Percentiles rank a stretch among this genome's conserved stretches.
Conservation (phyloP, 2,329 filamentous ascomycete species). For the Diaporthe sp. region DNA sequence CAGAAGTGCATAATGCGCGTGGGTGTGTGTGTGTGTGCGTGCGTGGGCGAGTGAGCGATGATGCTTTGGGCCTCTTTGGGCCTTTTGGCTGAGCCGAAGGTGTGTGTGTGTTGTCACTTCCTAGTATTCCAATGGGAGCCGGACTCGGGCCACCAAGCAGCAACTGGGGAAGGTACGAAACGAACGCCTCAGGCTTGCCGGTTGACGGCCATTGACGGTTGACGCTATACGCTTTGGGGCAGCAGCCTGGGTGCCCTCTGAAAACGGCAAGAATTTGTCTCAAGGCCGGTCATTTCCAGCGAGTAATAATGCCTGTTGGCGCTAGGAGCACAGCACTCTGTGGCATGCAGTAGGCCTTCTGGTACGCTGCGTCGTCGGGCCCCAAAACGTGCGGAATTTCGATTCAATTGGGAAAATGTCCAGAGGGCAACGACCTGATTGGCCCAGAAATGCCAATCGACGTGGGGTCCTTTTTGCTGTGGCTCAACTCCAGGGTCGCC, state of each 20-base stretch:
- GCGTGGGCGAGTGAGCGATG: constrained; percentile 51
- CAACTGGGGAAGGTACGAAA: constrained; percentile 7
- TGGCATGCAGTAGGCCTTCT: constrained; percentile 1
- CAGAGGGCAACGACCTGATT: constrained; percentile 50
- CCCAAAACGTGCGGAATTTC: constrained; percentile 32
- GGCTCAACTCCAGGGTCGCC: constrained; percentile 29
- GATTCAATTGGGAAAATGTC: constrained; percentile 44
- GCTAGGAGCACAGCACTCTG: constrained; percentile 31
- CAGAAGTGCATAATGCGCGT: constrained; percentile 58
- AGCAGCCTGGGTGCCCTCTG: constrained; percentile 8
- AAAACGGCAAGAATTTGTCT: constrained; percentile 34
- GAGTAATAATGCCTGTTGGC: constrained; percentile 41
- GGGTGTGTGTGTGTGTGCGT: constrained; percentile 1
- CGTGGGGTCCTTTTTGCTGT: constrained; percentile 40
- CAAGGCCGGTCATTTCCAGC: constrained; percentile 36
- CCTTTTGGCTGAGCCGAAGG: not conserved
- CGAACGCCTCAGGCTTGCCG: constrained; percentile 10
- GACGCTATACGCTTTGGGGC: constrained; percentile 26
- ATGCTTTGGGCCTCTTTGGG: constrained; percentile 57
- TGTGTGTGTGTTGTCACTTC: constrained; percentile 50
- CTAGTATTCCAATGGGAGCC: constrained; percentile 20
- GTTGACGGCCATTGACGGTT: constrained; percentile 13
- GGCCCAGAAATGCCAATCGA: constrained; percentile 50
- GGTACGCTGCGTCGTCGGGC: constrained; percentile 15
- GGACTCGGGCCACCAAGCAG: constrained; percentile 19